Conservation (phyloP, 169 alveolate genomes). For the Theileria parva region DNA sequence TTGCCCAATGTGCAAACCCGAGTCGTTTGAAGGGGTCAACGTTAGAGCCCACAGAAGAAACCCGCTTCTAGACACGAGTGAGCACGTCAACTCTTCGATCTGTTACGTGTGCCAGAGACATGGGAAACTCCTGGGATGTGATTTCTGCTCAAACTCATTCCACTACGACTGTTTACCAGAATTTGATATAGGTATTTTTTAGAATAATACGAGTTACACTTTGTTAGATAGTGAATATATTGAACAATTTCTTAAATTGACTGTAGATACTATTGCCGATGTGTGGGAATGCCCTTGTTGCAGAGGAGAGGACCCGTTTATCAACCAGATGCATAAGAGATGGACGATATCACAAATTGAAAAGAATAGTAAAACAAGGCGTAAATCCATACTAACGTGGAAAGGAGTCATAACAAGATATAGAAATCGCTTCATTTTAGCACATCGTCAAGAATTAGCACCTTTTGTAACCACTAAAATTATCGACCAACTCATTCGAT, state of each 20-base stretch:
- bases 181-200: constrained; percentile 74
- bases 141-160: constrained; percentile 86
- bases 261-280: constrained; percentile 74
- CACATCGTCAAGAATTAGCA: constrained; percentile 77
- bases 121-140: constrained; percentile 88
- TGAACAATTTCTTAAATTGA: constrained; percentile 68
- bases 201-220: constrained; percentile 67
- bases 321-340: constrained; percentile 85
- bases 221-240: constrained; percentile 78
- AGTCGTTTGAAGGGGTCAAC: constrained; percentile 78
- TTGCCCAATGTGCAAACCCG: constrained; percentile 87
- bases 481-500: constrained; percentile 71
- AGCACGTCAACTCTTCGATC: constrained; percentile 81
- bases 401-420: constrained; percentile 75
- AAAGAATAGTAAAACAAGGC: constrained; percentile 79
- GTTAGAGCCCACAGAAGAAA: constrained; percentile 74
- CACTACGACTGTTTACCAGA: constrained; percentile 85
- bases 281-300: constrained; percentile 91
- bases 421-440: constrained; percentile 79
- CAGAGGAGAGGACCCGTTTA: constrained; percentile 86
- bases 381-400: constrained; percentile 76
- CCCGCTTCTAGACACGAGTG: constrained; percentile 70
- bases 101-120: constrained; percentile 89
- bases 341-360: constrained; percentile 84
- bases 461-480: constrained; percentile 81